Evolutionary conservation across 176 grass and related monocot species (phyloP).

Genomic region (Juncus inflexus): DNA sequence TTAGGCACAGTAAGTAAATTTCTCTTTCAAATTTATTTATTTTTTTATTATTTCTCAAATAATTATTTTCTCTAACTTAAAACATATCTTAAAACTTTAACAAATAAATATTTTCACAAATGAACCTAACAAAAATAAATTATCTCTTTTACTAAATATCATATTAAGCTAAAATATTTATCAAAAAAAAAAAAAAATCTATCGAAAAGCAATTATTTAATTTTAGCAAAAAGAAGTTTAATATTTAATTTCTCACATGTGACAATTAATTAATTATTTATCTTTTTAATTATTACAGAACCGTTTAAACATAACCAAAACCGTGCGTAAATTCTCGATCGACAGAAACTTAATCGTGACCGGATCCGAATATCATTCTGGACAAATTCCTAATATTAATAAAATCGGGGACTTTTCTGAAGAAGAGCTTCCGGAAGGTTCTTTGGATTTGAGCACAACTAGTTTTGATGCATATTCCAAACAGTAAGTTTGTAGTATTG

Average conservation of each 20-base stretch:
- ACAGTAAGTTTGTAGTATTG: constrained; percentile 55
- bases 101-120: neutral
- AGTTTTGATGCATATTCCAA: constrained; percentile 83
- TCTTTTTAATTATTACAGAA: too few relatives aligned
- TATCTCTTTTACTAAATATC: too few relatives aligned
- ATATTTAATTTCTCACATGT: too few relatives aligned
- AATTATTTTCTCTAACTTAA: neutral
- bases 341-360: constrained; percentile 83
- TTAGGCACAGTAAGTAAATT: constrained; percentile 88
- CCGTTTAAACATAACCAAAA: constrained; percentile 98
- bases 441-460: constrained; percentile 52
- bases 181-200: too few relatives aligned
- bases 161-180: too few relatives aligned
- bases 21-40: constrained; percentile 14
- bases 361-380: constrained; percentile 89
- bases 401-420: constrained; percentile 85
- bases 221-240: too few relatives aligned
- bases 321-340: constrained; percentile 87
- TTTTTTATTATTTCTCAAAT: constrained; percentile 1
- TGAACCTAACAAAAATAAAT: neutral
- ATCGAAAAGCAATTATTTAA: too few relatives aligned
- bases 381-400: constrained; percentile 71
- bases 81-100: too few relatives aligned
- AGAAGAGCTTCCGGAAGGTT: constrained; percentile 64
- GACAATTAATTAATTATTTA: too few relatives aligned